These are phyloP conservation scores for Saraca asoca DNA, from an alignment of 331 rosid genomes.

Conservation along the genomic window DNA sequence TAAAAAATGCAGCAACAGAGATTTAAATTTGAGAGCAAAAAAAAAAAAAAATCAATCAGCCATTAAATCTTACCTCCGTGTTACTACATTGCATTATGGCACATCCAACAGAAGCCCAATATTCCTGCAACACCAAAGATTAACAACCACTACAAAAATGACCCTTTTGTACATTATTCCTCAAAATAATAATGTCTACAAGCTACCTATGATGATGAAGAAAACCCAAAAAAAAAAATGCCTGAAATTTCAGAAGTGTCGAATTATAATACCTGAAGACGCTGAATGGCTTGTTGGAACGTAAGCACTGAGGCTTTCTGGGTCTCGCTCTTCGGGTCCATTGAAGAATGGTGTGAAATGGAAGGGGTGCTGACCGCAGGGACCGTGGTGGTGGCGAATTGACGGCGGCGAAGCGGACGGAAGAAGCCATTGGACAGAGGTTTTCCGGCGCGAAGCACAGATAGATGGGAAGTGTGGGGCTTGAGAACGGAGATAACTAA, in stretches of 20 bases:
- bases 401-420: constrained; percentile 39
- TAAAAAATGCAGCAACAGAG: constrained; percentile 19
- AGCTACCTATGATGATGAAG: no score
- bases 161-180: not conserved
- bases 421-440: constrained; percentile 25
- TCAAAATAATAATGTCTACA: no score
- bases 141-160: not conserved
- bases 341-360: constrained; percentile 48
- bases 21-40: no score
- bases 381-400: constrained; percentile 38
- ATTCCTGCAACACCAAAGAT: constrained; percentile 56
- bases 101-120: constrained; percentile 98
- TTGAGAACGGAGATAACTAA: constrained; percentile 67
- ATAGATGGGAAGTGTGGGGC: constrained; percentile 51
- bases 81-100: constrained; percentile 98
- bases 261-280: constrained; percentile 71
- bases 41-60: no score
- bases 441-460: constrained; percentile 37
- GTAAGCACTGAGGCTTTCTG: constrained; percentile 52
- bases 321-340: constrained; percentile 29
- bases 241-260: not conserved
- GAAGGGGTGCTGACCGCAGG: constrained; percentile 48
- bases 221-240: not conserved
- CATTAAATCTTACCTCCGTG: constrained; percentile 97
- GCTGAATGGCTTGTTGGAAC: constrained; percentile 93